phyloP scores from a whole-genome alignment of 2,329 filamentous ascomycete species.

The Calonectria pauciramosa region DNA sequence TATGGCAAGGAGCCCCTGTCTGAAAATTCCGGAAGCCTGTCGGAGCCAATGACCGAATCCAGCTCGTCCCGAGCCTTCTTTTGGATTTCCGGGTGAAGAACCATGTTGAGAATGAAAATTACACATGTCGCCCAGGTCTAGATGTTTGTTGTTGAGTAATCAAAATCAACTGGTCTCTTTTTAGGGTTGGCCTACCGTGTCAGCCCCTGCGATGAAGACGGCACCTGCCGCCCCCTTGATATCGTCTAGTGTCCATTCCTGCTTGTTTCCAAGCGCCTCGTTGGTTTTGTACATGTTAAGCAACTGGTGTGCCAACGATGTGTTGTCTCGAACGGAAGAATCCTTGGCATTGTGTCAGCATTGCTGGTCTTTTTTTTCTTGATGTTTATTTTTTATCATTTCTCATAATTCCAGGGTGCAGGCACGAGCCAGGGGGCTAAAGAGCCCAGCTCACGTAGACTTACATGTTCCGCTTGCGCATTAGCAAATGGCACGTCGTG shows the following conservation, averaged over 20 bases:
- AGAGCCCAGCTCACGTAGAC: constrained; percentile 16
- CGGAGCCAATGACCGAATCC: constrained; percentile 57
- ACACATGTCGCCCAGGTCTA: constrained; percentile 50
- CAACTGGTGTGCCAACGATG: constrained; percentile 45
- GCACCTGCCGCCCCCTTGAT: constrained; percentile 65
- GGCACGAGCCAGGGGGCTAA: neutral
- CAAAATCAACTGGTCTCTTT: constrained; percentile 38
- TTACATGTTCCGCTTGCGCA: constrained; percentile 46
- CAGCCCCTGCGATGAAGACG: constrained; percentile 63
- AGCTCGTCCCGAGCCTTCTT: constrained; percentile 61
- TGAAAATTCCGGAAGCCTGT: constrained; percentile 60
- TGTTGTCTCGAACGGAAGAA: constrained; percentile 25
- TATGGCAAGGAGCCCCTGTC: constrained; percentile 60
- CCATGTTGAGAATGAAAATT: constrained; percentile 58
- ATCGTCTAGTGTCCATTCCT: constrained; percentile 54
- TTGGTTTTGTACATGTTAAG: constrained; percentile 35
- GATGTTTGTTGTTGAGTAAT: constrained; percentile 26
- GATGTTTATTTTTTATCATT: neutral
- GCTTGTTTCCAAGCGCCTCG: constrained; percentile 23
- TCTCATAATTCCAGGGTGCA: neutral
- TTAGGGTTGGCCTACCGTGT: constrained; percentile 50
- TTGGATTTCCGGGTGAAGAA: constrained; percentile 59
- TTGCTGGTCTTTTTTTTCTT: neutral
- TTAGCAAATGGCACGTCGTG: constrained; percentile 50
- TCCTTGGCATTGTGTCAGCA: constrained; percentile 39